Evolutionary conservation across 441 rosid species (phyloP).

Genomic region (Pelargonium fulgidum): DNA sequence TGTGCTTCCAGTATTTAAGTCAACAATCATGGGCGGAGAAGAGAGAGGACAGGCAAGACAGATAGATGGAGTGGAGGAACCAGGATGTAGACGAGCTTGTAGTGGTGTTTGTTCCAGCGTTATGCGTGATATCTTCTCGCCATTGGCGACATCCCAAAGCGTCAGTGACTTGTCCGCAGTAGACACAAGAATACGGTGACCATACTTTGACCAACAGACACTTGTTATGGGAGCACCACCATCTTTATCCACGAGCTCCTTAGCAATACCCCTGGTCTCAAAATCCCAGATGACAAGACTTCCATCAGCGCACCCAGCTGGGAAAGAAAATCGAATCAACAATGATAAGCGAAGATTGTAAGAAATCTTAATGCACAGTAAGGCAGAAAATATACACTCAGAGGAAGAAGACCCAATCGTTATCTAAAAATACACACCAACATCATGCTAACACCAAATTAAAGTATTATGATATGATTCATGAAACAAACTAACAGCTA

Average conservation of each 20-base stretch:
- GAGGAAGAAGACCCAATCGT: too few species aligned
- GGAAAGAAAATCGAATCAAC: conserved; percentile 14
- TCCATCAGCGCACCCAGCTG: conserved; percentile 97
- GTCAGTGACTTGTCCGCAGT: conserved; percentile 89
- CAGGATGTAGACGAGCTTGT: conserved; percentile 81
- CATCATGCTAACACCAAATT: background rate
- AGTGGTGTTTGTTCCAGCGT: conserved; percentile 68
- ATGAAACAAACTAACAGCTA: too few species aligned
- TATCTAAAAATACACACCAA: too few species aligned
- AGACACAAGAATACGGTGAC: conserved; percentile 80
- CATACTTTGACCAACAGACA: conserved; percentile 88
- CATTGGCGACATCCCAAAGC: conserved; percentile 80
- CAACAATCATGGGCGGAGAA: conserved; percentile 88
- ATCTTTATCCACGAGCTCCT: conserved; percentile 73
- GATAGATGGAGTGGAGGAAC: conserved; percentile 62
- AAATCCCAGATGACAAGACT: conserved; percentile 92
- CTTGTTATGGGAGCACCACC: conserved; percentile 79
- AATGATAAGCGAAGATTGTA: background rate
- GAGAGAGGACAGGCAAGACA: conserved; percentile 91
- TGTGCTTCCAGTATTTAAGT: conserved; percentile 52
- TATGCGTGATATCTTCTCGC: conserved; percentile 56
- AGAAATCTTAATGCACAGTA: background rate
- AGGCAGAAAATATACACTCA: background rate
- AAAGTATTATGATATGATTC: background rate
- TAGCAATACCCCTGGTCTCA: conserved; percentile 87